A percentile compares a stretch with the other conserved stretches of the same genome.
Evolutionary conservation across 2,329 filamentous ascomycete species (phyloP).

Genomic region (Phaeosphaeria sp.): DNA sequence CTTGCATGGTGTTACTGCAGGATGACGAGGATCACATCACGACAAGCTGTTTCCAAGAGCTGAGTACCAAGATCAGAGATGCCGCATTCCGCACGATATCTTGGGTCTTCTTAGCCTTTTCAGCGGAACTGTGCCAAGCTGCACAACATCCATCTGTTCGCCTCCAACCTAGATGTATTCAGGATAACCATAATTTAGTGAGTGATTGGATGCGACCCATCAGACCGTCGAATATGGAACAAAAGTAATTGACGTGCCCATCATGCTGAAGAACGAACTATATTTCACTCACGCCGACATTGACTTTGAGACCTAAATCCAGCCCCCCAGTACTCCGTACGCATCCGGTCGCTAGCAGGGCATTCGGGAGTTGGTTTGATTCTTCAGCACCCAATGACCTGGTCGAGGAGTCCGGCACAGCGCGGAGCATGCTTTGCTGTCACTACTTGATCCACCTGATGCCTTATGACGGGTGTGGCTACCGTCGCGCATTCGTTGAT

Average conservation of each 20-base stretch:
- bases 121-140: not conserved
- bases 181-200: not conserved
- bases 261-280: too few species aligned
- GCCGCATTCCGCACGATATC: not conserved
- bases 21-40: not conserved
- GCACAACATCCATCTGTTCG: not conserved
- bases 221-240: too few species aligned
- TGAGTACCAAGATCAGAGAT: not conserved
- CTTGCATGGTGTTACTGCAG: not conserved
- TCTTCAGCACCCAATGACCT: not conserved
- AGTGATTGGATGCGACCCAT: not conserved
- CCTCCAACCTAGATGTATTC: not conserved
- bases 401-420: not conserved
- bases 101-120: not conserved
- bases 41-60: not conserved
- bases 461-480: not conserved
- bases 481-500: not conserved
- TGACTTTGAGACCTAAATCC: not conserved
- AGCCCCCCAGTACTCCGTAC: too few species aligned
- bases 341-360: not conserved
- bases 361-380: not conserved
- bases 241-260: too few species aligned
- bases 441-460: not conserved
- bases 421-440: not conserved
- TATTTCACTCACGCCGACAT: not conserved